A percentile compares a stretch with the other conserved stretches of the same genome.
phyloP scores from a whole-genome alignment of 1,139 yeast genomes.

The Pichiaceae sp. region DNA sequence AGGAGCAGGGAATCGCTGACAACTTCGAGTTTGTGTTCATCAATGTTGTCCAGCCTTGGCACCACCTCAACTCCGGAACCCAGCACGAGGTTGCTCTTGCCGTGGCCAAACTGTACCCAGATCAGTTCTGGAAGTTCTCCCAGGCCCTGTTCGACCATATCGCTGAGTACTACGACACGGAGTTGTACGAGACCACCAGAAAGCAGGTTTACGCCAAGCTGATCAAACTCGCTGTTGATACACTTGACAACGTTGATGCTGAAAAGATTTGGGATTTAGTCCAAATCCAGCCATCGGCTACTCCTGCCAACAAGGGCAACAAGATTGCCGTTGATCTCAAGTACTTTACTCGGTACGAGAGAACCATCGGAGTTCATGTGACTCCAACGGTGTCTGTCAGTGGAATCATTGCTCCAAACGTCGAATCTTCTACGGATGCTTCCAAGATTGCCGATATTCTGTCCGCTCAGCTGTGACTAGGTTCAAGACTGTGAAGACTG shows the following conservation, averaged over 20 bases:
- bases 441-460: slow-evolving; percentile 25
- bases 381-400: slow-evolving; percentile 77
- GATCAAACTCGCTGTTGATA: slow-evolving; percentile 34
- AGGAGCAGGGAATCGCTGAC: slow-evolving; percentile 34
- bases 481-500: too few relatives aligned
- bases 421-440: slow-evolving; percentile 35
- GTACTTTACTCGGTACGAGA: slow-evolving; percentile 61
- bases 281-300: slow-evolving; percentile 20
- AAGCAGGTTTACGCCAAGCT: slow-evolving; percentile 48
- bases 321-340: slow-evolving; percentile 54
- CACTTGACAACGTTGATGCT: slow-evolving; percentile 22
- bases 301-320: slow-evolving; percentile 49
- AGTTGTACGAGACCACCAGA: slow-evolving; percentile 45
- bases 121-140: slow-evolving; percentile 57
- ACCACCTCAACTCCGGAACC: slow-evolving; percentile 52
- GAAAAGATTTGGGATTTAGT: slow-evolving; percentile 25
- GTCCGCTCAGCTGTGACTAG: slow-evolving; percentile 9
- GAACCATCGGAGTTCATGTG: slow-evolving; percentile 75
- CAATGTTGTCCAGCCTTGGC: slow-evolving; percentile 84
- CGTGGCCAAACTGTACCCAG: slow-evolving; percentile 51
- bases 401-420: slow-evolving; percentile 43
- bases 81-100: slow-evolving; percentile 70
- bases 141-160: slow-evolving; percentile 46
- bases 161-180: slow-evolving; percentile 53
- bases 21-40: slow-evolving; percentile 51